Base-by-base conservation (phyloP, 805 yeast species). In the Ogataea minuta region DNA sequence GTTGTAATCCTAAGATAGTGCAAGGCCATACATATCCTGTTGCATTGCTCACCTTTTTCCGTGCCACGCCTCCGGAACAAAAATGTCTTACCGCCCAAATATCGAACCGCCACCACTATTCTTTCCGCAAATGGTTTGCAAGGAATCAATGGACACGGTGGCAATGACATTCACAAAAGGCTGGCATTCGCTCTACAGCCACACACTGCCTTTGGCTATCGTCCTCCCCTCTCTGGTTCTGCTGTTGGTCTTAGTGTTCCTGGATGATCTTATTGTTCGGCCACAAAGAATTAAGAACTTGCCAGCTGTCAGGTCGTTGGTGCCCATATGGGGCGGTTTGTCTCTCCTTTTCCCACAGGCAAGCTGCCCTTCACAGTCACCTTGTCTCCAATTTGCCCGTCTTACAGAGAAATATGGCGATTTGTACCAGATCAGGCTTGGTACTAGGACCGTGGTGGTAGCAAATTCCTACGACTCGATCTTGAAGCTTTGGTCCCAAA, bases 391-490 rank as follows among this genome's bases (percentile, higher is more conserved):
- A 7, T 80, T 74, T 50, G 44, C 59, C 35, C 44, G 59, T 11
- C 75, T 86, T 77, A 37, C 71, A 1, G 32, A 56, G n/a, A 41
- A 44, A 10, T 68, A 71, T 45, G 70, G 74, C 1, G 64, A 56
- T 7, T 72, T 82, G 1, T 83, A 72, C 53, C 91, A 84, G 49
- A 67, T 83, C 30, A 60, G 83, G 32, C 58, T 84, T 38, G 95
- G 95, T 0, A 62, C 56, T 13, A 67, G 60, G 27, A 62, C 72
- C 10, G 74, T 81, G 1, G 70, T 85, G 9, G 79, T 85, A 12
- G 90, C 79, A n/a, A 82, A 84, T 53, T 72, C 83, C 1, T 79
- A 64, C 48, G 72, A 70, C 4, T 71, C 81, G 6, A 77, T 80
- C 1, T 56, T 60, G 26, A 63, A 63, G 16, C 59, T 84, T 3